Conservation (phyloP, 108 stramenopile species). For the Cyclotella choctawhatcheeana region DNA sequence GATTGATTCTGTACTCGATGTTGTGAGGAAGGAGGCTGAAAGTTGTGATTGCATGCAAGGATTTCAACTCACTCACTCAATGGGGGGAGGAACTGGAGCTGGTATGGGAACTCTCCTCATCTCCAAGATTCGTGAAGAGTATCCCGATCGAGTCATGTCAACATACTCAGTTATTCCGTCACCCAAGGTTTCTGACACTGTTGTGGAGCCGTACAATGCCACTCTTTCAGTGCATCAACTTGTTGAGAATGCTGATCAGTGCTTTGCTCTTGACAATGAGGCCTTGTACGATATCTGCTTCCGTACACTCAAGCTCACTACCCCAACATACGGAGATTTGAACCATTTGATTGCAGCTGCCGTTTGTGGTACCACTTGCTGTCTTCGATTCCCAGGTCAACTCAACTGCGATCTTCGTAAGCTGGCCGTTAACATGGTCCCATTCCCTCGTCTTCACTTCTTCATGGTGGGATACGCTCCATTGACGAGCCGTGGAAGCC, state of each 20-base stretch:
- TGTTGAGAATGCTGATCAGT: conserved; percentile 91
- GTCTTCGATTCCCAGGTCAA: conserved; percentile 83
- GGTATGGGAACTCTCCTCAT: conserved; percentile 89
- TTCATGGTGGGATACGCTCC: conserved; percentile 85
- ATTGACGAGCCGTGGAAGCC: conserved; percentile 54
- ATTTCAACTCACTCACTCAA: conserved; percentile 89
- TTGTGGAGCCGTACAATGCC: conserved; percentile 89
- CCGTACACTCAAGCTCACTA: conserved; percentile 80
- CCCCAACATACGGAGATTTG: conserved; percentile 79
- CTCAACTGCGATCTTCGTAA: conserved; percentile 86
- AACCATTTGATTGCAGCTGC: conserved; percentile 82
- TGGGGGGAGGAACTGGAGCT: conserved; percentile 88
- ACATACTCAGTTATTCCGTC: conserved; percentile 87
- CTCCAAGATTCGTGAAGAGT: conserved; percentile 88
- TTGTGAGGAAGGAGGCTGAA: conserved; percentile 89
- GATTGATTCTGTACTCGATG: conserved; percentile 83
- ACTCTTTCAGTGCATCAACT: conserved; percentile 91
- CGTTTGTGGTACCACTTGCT: conserved; percentile 80
- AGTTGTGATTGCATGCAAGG: conserved; percentile 84
- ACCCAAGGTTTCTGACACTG: conserved; percentile 86
- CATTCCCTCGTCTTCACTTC: conserved; percentile 86
- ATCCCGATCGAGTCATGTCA: conserved; percentile 89
- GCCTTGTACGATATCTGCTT: conserved; percentile 91
- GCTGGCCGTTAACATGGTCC: conserved; percentile 83
- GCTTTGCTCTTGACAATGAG: conserved; percentile 89